These are phyloP conservation scores for Fragaria nilgerrensis DNA, from an alignment of 306 rosid species.

Conservation along the genomic window DNA sequence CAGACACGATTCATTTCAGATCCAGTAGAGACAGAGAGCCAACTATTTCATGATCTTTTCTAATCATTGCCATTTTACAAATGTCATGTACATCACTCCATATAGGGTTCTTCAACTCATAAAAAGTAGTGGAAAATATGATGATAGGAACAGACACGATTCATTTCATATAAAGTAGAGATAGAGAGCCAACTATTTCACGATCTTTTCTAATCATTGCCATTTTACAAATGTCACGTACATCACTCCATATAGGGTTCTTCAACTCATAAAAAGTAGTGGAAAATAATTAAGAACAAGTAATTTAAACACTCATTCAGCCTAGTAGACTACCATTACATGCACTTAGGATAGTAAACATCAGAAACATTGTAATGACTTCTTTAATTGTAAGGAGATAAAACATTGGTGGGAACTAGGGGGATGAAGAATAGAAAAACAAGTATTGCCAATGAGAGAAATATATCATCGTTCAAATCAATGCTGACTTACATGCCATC, in stretches of 20 bases:
- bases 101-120: too few relatives aligned
- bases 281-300: background rate
- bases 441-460: background rate
- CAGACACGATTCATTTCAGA: too few relatives aligned
- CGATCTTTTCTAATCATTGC: background rate
- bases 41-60: too few relatives aligned
- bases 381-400: background rate
- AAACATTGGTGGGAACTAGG: background rate
- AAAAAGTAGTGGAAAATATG: too few relatives aligned
- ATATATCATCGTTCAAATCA: background rate
- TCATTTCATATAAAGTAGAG: background rate
- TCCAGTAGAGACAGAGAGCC: too few relatives aligned
- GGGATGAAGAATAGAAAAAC: slow-evolving; percentile 10
- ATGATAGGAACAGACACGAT: background rate
- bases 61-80: too few relatives aligned
- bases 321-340: background rate
- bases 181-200: background rate
- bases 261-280: background rate
- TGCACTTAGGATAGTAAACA: background rate
- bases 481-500: slow-evolving; percentile 78
- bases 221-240: background rate
- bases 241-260: background rate
- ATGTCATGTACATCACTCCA: too few relatives aligned
- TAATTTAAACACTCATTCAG: background rate
- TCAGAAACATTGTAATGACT: background rate